Conservation (phyloP, 2,329 filamentous ascomycete genomes). For the Apiospora sp. region DNA sequence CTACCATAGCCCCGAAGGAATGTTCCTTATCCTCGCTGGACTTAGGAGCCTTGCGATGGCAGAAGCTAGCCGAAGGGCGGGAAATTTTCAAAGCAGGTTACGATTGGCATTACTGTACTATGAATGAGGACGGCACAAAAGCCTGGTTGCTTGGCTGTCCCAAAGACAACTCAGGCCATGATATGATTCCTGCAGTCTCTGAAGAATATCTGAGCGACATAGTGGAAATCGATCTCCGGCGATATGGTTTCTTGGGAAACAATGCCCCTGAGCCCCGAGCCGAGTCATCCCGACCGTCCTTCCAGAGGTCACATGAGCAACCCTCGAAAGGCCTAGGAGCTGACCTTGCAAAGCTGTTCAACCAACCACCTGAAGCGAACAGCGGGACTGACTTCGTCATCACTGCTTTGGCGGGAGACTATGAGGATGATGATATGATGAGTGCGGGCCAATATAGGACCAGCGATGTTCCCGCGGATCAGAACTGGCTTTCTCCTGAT, state of each 20-base stretch:
- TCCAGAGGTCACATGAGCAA: slow-evolving; percentile 58
- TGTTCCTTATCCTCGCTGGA: slow-evolving; percentile 92
- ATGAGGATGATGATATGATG: slow-evolving; percentile 71
- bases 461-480: slow-evolving; percentile 51
- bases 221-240: slow-evolving; percentile 89
- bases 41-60: slow-evolving; percentile 87
- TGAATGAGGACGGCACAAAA: slow-evolving; percentile 94
- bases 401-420: slow-evolving; percentile 84
- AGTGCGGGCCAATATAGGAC: slow-evolving; percentile 58
- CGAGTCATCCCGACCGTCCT: slow-evolving; percentile 57
- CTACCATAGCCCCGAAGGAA: slow-evolving; percentile 84
- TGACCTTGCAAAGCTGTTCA: slow-evolving; percentile 87
- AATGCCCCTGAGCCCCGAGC: slow-evolving; percentile 66
- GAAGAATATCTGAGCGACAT: slow-evolving; percentile 96
- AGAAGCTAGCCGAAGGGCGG: slow-evolving; percentile 90
- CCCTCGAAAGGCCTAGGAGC: slow-evolving; percentile 77
- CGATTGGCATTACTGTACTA: slow-evolving; percentile 97
- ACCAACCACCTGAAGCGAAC: slow-evolving; percentile 82
- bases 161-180: slow-evolving; percentile 72
- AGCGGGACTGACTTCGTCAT: slow-evolving; percentile 92
- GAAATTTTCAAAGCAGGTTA: slow-evolving; percentile 94
- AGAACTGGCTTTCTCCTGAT: slow-evolving; percentile 68
- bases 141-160: slow-evolving; percentile 96
- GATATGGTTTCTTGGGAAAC: slow-evolving; percentile 90
- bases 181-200: slow-evolving; percentile 72